These are phyloP conservation scores for Kazachstania sp. DNA, from an alignment of 1,139 yeast genomes.

Conservation along the genomic window DNA sequence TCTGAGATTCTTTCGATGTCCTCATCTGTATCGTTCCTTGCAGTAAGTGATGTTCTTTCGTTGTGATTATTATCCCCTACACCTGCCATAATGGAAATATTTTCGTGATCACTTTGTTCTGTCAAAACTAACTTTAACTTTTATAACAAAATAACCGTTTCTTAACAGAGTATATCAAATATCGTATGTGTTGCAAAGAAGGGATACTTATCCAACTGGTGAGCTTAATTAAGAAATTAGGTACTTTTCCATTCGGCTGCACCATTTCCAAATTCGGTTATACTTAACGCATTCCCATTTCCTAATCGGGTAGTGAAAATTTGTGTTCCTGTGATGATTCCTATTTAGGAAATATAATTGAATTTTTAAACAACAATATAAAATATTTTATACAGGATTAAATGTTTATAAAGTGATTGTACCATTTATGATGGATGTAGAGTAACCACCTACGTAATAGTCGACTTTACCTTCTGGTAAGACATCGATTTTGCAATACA, in stretches of 20 bases:
- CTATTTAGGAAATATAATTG: slow-evolving; percentile 2
- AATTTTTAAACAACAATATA: background rate
- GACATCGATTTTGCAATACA: slow-evolving; percentile 22
- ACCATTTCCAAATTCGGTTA: too few species aligned
- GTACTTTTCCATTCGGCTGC: background rate
- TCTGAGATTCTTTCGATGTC: slow-evolving; percentile 14
- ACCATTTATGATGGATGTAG: slow-evolving; percentile 33
- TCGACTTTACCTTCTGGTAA: slow-evolving; percentile 10
- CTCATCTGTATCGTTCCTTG: background rate
- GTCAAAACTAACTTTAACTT: background rate
- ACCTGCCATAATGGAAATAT: background rate
- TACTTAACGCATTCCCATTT: too few species aligned
- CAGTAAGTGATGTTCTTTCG: background rate
- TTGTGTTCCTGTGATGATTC: background rate
- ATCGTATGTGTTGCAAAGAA: too few species aligned
- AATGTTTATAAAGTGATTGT: slow-evolving; percentile 10
- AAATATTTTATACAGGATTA: background rate
- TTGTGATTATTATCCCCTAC: background rate
- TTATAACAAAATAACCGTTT: too few species aligned
- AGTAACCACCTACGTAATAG: slow-evolving; percentile 32
- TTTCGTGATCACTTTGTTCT: background rate
- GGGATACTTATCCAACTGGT: background rate
- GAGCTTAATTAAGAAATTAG: background rate
- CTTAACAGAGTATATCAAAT: too few species aligned
- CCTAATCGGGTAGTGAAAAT: background rate